Evolutionary conservation across 768 basidiomycete species (phyloP), one percentile per base, ranked within the genome.

Genomic region (Butyriboletus loyo): DNA sequence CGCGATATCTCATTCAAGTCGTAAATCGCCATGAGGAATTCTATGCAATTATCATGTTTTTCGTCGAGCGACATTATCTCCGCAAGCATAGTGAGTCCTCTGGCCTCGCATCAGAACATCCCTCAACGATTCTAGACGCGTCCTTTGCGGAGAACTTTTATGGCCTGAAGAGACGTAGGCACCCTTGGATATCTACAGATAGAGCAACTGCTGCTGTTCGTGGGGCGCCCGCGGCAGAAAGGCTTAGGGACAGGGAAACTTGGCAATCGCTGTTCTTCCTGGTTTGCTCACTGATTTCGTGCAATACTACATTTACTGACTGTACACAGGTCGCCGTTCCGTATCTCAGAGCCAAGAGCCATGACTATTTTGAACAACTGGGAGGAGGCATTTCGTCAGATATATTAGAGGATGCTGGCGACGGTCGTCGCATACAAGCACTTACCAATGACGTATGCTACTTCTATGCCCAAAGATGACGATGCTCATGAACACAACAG

Each of bases 121-220:
- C 31, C 52, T 54, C 40, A 54, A 47, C 49, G 39, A 43, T 49
- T 52, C 30, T 61, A 97, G 96, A 87, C 70, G 91, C 95, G 21
- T 93, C 92, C 1, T 95, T 98, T 64, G 79, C 96, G 5, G 96
- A 98, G 70, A 89, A 96, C 62, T 98, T 99, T 67, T 98, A 98
- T 70, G 92, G 92, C 0, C 72, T 99, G 42, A 93, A 93, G 66
- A 74, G 94, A 38, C 77, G 92, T 52, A 74, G 89, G 34, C 76
- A 79, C 51, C 87, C 89, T 4, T 80, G 81, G 60, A 83, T 91
- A 57, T 80, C 86, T 55, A 83, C 82, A 2, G 82, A 87, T 37
- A 78, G 89, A 50, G 80, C 85, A 1, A 72, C 74, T 38, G 80
- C 80, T 25, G 89, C 88, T 36, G 84, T 87, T 10, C 85, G 82